These are phyloP conservation scores for Tylopilus intermedius DNA, from an alignment of 768 basidiomycete genomes.

Conservation along the genomic window DNA sequence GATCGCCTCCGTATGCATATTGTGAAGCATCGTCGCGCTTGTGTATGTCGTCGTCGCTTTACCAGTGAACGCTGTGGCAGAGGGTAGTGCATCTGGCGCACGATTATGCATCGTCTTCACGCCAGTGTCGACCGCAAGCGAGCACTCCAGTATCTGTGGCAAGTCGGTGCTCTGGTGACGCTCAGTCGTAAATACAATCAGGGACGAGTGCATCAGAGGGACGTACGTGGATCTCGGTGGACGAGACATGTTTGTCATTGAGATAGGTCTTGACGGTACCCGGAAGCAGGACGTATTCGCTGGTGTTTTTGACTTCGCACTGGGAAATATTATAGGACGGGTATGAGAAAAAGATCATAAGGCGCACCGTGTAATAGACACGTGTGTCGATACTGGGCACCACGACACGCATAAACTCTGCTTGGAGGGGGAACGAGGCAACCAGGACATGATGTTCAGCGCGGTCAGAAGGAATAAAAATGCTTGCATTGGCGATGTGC, in stretches of 20 bases:
- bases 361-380: slow-evolving; percentile 20
- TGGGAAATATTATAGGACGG: background rate
- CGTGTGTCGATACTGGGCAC: slow-evolving; percentile 16
- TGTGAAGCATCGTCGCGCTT: slow-evolving; percentile 13
- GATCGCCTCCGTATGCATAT: slow-evolving; percentile 9
- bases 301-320: slow-evolving; percentile 27
- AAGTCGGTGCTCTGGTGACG: slow-evolving; percentile 7
- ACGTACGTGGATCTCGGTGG: slow-evolving; percentile 19
- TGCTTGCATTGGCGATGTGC: slow-evolving; percentile 9
- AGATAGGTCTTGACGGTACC: slow-evolving; percentile 27
- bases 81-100: slow-evolving; percentile 9
- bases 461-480: slow-evolving; percentile 14
- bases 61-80: background rate
- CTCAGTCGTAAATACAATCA: background rate
- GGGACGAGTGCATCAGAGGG: background rate
- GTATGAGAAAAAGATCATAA: background rate
- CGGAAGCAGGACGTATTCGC: slow-evolving; percentile 21
- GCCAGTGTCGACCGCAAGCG: slow-evolving; percentile 15
- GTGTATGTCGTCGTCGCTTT: slow-evolving; percentile 19
- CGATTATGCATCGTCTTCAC: slow-evolving; percentile 16
- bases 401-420: slow-evolving; percentile 20
- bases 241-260: slow-evolving; percentile 28
- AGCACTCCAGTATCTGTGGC: slow-evolving; percentile 19
- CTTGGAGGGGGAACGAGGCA: slow-evolving; percentile 20
- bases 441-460: slow-evolving; percentile 18